phyloP scores from a whole-genome alignment of 306 rosid genomes.

The Gynostemma pentaphyllum region DNA sequence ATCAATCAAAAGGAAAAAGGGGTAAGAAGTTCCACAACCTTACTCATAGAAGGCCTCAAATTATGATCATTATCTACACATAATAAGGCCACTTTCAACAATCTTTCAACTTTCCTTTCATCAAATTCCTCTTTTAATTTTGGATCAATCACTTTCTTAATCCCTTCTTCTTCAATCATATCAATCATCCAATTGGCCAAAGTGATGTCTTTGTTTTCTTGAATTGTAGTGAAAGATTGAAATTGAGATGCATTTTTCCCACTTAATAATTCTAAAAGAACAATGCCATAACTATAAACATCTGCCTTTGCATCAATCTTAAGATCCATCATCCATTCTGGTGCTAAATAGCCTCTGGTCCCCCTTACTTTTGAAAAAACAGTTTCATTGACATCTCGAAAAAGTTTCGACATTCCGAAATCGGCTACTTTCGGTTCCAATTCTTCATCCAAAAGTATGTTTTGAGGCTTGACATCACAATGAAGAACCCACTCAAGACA shows the following conservation, averaged over 20 bases:
- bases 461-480: constrained; percentile 37
- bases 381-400: constrained; percentile 8
- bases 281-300: constrained; percentile 34
- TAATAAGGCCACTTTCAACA: constrained; percentile 19
- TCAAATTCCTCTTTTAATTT: background rate
- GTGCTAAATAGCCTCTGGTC: constrained; percentile 28
- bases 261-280: constrained; percentile 22
- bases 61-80: constrained; percentile 27
- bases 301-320: constrained; percentile 26
- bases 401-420: constrained; percentile 35
- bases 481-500: constrained; percentile 34
- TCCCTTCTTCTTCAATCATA: constrained; percentile 13
- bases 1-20: no score
- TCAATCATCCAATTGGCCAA: constrained; percentile 20
- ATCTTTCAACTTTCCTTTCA: constrained; percentile 11
- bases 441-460: constrained; percentile 19
- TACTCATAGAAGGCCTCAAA: constrained; percentile 32
- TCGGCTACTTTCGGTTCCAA: constrained; percentile 28
- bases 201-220: background rate
- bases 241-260: constrained; percentile 21
- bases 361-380: constrained; percentile 24
- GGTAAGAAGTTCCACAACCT: constrained; percentile 25
- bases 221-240: background rate
- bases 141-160: constrained; percentile 19
- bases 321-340: constrained; percentile 28